These are phyloP conservation scores for Chlorella sp. DNA, from an alignment of 139 green algal genomes.

Conservation along the genomic window DNA sequence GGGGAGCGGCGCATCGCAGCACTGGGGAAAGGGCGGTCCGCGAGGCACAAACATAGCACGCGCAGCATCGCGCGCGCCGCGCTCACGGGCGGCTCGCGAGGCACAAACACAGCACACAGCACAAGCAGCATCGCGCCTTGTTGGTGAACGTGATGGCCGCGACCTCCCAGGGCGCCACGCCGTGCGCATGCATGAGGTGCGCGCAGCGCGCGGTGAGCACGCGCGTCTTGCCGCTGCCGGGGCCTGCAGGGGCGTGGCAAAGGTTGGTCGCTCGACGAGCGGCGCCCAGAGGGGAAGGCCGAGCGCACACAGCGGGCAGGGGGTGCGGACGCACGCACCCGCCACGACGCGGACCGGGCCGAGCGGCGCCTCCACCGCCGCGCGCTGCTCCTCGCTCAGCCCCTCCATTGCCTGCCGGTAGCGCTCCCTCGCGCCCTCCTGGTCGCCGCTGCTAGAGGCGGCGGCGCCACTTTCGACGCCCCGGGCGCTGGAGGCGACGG, in stretches of 20 bases:
- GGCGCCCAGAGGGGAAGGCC: not conserved
- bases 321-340: not conserved
- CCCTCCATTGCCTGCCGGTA: too few species aligned
- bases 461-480: too few species aligned
- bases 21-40: too few species aligned
- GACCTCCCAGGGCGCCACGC: constrained; percentile 47
- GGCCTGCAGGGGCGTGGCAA: constrained; percentile 40
- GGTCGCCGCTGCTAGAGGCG: too few species aligned
- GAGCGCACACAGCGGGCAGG: not conserved
- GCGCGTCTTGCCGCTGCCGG: constrained; percentile 83
- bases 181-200: constrained; percentile 53
- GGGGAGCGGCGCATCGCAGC: too few species aligned
- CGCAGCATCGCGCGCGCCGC: too few species aligned
- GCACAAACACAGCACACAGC: too few species aligned
- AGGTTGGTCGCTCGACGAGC: not conserved
- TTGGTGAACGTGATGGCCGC: constrained; percentile 88
- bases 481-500: too few species aligned
- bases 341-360: constrained; percentile 22
- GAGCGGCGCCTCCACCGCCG: constrained; percentile 24
- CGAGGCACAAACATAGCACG: too few species aligned
- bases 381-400: constrained; percentile 36
- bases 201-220: constrained; percentile 67
- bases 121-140: too few species aligned
- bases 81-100: too few species aligned
- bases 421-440: too few species aligned